Base-by-base conservation (phyloP, 1,284 basidiomycete species). In the Naganishia cerealis region DNA sequence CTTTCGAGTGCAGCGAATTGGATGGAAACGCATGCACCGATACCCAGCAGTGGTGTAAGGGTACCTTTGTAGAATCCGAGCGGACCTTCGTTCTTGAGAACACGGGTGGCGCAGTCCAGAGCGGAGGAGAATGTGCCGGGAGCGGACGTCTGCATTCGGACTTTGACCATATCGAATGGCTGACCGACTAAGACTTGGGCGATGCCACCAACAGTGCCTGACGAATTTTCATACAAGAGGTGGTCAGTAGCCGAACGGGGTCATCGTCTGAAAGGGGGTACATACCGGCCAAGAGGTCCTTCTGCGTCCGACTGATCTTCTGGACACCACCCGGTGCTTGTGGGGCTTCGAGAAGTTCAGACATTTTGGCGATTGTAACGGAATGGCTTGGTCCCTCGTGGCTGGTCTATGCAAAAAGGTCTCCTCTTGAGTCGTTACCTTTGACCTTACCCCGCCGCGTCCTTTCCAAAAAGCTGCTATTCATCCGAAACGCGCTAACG, bases 31-130 rank as follows among this genome's bases (percentile, higher is more conserved):
- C 95, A 80, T 2, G 78, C 79, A 33, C 94, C 95, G 70, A 98
- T 96, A 48, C 95, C 95, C 29, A 98, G 83, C 21, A 99, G 83
- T 10, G 95, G 95, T 7, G 93, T 92, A 48, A 95, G 81, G 0
- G 95, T 97, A 56, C 95, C 95, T 92, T 97, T 97, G 86, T 97
- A 99, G 81, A 98, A 98, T 0, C 93, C 94, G 43, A 92, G 80
- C 8, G 92, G 91, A 0, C 95, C 95, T 77, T 98, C 95, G 69
- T 92, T 90, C 78, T 87, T 91, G 67, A 96, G 75, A 73, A 98
- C 91, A 67, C 89, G 88, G 8, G 86, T 85, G 13, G 94, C 94
- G 78, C 94, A 97, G 73, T 95, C 86, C 67, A 94, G 72, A 86
- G 95, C 92, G 67, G 91, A 90, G 65, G 81, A 84, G 81, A 95